A percentile compares a stretch with the other conserved stretches of the same genome.
These are phyloP conservation scores for Ammopiptanthus mongolicus DNA, from an alignment of 306 rosid genomes.

Conservation along the genomic window DNA sequence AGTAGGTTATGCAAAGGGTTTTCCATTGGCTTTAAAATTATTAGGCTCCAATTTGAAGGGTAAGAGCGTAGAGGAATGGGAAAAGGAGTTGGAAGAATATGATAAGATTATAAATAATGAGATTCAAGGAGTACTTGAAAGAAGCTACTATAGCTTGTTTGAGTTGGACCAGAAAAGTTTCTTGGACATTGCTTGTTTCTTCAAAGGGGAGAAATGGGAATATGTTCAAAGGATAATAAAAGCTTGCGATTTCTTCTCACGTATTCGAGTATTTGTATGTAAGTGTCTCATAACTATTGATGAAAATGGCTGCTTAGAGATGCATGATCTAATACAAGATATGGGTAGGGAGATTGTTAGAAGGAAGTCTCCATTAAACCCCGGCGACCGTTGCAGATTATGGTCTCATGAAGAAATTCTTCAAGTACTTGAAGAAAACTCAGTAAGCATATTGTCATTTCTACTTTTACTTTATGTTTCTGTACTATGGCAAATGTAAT, in stretches of 20 bases:
- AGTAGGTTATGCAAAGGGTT: slow-evolving; percentile 13
- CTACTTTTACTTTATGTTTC: neutral
- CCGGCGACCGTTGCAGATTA: neutral
- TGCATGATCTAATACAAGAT: slow-evolving; percentile 22
- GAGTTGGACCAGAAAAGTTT: neutral
- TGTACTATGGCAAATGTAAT: neutral
- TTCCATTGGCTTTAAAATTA: neutral
- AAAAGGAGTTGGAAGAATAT: neutral
- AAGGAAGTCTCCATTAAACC: neutral
- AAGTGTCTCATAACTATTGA: slow-evolving; percentile 4
- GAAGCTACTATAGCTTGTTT: neutral
- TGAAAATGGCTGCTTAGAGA: neutral
- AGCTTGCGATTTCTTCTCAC: neutral
- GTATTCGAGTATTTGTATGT: neutral
- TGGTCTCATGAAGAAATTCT: slow-evolving; percentile 5
- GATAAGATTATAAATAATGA: neutral
- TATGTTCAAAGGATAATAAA: neutral
- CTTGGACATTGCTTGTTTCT: slow-evolving; percentile 25
- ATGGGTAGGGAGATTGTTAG: slow-evolving; percentile 21
- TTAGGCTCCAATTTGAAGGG: slow-evolving; percentile 5
- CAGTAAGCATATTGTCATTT: neutral
- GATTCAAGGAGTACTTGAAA: slow-evolving; percentile 3
- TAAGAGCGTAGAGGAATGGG: neutral
- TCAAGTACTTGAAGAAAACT: neutral
- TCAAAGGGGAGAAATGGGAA: neutral